A percentile compares a stretch with the other conserved stretches of the same genome.
These are phyloP conservation scores for Strobilomyces dryophilus DNA, from an alignment of 768 basidiomycete genomes.

Conservation along the genomic window DNA sequence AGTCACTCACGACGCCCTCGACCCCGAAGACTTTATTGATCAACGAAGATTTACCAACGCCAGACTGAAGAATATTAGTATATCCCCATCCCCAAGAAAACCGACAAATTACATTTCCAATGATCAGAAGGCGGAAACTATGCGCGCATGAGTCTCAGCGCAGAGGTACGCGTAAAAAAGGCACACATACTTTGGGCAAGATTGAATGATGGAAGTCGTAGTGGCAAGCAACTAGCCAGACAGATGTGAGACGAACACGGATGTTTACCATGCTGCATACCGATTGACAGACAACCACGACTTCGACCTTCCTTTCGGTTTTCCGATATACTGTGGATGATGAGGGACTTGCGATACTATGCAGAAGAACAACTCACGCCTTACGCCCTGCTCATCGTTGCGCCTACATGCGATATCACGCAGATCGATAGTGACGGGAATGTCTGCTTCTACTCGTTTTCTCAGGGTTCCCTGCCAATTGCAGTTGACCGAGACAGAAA, in stretches of 20 bases:
- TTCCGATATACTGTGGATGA: conserved; percentile 8
- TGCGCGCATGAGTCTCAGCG: not conserved
- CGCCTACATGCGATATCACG: not conserved
- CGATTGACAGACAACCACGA: conserved; percentile 2
- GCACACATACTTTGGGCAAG: conserved; percentile 7
- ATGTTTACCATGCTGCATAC: not conserved
- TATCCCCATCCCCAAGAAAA: not conserved
- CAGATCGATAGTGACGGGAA: not conserved
- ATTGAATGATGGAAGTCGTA: conserved; percentile 5
- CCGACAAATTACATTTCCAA: conserved; percentile 8
- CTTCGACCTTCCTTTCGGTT: conserved; percentile 4
- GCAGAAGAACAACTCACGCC: conserved; percentile 5
- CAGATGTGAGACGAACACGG: not conserved
- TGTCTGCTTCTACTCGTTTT: not conserved
- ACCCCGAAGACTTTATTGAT: conserved; percentile 14
- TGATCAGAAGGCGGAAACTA: conserved; percentile 16
- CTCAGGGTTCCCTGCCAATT: not conserved
- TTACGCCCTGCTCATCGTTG: not conserved
- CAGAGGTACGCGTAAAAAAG: not conserved
- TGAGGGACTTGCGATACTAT: not conserved
- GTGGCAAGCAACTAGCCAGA: conserved; percentile 6
- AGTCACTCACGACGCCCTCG: conserved; percentile 4
- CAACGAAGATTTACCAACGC: conserved; percentile 15
- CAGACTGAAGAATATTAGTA: conserved; percentile 5
- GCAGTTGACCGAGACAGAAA: conserved; percentile 1